phyloP scores from a whole-genome alignment of 108 stramenopile species.

The Stephanodiscus minutulus region DNA sequence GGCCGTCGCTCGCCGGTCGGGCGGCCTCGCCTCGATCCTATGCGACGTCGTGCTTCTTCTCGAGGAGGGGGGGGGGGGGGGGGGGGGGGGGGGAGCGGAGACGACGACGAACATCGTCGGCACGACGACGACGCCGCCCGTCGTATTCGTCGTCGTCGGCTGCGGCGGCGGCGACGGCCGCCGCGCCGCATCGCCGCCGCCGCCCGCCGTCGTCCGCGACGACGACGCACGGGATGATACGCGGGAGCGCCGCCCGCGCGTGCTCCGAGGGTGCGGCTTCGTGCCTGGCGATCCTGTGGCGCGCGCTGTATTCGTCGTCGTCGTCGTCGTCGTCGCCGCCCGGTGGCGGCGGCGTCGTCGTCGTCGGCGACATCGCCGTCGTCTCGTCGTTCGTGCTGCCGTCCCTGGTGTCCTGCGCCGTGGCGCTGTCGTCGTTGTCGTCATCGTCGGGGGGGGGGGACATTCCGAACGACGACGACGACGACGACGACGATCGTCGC shows the following conservation, averaged over 20 bases:
- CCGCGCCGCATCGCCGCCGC: too few relatives aligned
- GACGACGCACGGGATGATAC: conserved; percentile 1
- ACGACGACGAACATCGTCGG: not conserved
- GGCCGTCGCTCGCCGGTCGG: not conserved
- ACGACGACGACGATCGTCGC: too few relatives aligned
- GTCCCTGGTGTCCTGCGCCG: conserved; percentile 27
- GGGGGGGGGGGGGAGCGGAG: not conserved
- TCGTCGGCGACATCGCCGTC: not conserved
- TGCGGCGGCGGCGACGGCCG: too few relatives aligned
- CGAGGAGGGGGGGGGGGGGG: not conserved
- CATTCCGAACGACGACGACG: too few relatives aligned
- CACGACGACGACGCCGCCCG: too few relatives aligned
- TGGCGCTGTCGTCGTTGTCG: conserved; percentile 27
- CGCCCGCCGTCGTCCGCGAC: too few relatives aligned
- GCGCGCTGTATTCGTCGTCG: not conserved
- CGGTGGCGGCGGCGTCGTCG: not conserved
- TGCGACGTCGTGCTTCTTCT: not conserved
- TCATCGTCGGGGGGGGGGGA: too few relatives aligned
- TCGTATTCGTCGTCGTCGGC: not conserved
- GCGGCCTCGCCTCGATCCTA: not conserved
- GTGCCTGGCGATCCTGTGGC: not conserved
- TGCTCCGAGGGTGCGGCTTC: conserved; percentile 28
- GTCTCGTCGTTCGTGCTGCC: conserved; percentile 21
- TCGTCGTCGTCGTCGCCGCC: not conserved
- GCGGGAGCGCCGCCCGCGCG: conserved; percentile 14